Conservation (phyloP, 441 rosid genomes). For the Mallotus japonicus region DNA sequence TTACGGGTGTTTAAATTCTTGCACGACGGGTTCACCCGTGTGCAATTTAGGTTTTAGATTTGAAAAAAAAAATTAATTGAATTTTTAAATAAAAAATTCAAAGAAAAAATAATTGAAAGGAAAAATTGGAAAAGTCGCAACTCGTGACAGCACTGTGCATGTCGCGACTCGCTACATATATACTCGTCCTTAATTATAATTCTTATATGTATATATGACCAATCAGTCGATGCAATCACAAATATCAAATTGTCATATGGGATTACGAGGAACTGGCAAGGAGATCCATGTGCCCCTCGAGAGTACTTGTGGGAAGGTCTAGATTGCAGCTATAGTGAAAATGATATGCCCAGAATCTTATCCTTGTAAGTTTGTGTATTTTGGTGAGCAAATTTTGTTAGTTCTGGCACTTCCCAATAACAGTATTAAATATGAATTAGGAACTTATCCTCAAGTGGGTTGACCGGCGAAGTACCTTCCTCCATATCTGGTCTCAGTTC, state of each 20-base stretch:
- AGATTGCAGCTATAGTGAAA: constrained; percentile 28
- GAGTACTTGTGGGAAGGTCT: constrained; percentile 40
- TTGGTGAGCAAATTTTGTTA: not conserved
- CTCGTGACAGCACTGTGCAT: too few relatives aligned
- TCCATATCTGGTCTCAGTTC: constrained; percentile 23
- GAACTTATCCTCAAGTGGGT: constrained; percentile 36
- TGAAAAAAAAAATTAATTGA: too few relatives aligned
- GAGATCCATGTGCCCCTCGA: constrained; percentile 45
- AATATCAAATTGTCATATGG: constrained; percentile 32
- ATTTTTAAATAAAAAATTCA: too few relatives aligned
- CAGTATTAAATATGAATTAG: constrained; percentile 18
- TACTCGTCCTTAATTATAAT: too few relatives aligned
- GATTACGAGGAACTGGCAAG: constrained; percentile 41
- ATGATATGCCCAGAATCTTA: constrained; percentile 30
- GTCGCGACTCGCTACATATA: too few relatives aligned
- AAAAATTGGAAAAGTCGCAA: too few relatives aligned
- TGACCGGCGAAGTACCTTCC: constrained; percentile 28
- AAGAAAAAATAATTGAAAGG: too few relatives aligned
- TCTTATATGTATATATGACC: not conserved
- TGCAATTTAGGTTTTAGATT: too few relatives aligned
- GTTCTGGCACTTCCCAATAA: not conserved
- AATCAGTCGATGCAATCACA: constrained; percentile 34
- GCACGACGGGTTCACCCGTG: too few relatives aligned
- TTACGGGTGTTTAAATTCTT: too few relatives aligned
- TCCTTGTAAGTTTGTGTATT: constrained; percentile 34